Percentiles rank a stretch among this genome's conserved stretches.
Conservation (phyloP, 345 rosid species). For the Gossypium sturtianum region DNA sequence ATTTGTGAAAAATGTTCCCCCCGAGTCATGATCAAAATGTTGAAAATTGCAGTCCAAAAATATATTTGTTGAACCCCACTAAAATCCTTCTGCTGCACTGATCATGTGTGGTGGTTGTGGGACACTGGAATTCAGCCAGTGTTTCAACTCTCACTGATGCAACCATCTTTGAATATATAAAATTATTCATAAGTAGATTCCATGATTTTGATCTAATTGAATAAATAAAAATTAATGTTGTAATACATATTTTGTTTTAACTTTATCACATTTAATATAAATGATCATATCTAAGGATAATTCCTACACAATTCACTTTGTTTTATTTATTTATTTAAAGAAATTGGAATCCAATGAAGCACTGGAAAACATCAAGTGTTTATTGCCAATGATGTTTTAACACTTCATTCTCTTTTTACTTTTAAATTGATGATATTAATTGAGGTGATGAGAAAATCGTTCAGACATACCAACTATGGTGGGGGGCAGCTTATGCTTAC, state of each 20-base stretch:
- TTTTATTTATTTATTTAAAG: too few relatives aligned
- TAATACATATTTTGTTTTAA: background rate
- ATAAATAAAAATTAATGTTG: too few relatives aligned
- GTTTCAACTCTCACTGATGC: background rate
- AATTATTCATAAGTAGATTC: background rate
- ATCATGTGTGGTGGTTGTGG: background rate
- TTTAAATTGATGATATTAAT: background rate
- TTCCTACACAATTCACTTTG: too few relatives aligned
- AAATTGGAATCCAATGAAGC: background rate
- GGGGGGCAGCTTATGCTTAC: background rate
- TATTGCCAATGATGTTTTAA: background rate
- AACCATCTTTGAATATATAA: slow-evolving; percentile 2
- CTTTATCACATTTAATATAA: too few relatives aligned
- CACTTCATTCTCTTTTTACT: background rate
- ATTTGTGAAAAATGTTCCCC: background rate
- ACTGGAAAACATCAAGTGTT: background rate
- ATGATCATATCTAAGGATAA: too few relatives aligned
- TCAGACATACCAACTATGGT: background rate
- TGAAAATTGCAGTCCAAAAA: background rate
- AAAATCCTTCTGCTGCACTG: background rate
- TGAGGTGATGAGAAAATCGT: background rate
- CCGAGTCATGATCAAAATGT: slow-evolving; percentile 9
- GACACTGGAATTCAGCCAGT: background rate
- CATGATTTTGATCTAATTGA: too few relatives aligned
- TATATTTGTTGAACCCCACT: slow-evolving; percentile 9